Conservation (phyloP, 2,329 filamentous ascomycete species). For the Colletotrichum truncatum region DNA sequence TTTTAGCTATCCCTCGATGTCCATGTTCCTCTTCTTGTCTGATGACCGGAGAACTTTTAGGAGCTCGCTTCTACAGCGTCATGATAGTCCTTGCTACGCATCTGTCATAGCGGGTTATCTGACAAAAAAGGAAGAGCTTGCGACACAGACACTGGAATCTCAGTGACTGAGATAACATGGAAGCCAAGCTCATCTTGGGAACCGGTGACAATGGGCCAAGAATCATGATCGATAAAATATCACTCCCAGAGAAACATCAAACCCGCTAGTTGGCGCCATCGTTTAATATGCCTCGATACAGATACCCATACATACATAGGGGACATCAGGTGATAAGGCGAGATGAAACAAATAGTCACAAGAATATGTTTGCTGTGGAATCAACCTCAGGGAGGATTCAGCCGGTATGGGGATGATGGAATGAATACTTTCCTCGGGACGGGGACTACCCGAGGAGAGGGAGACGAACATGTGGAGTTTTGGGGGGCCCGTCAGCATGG, state of each 20-base stretch:
- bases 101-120: too few relatives aligned
- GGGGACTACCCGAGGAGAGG: conserved; percentile 6
- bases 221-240: neutral
- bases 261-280: neutral
- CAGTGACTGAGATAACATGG: too few relatives aligned
- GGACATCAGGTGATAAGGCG: neutral
- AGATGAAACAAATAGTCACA: neutral
- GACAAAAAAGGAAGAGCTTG: too few relatives aligned
- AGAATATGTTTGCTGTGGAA: neutral
- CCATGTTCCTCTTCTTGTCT: too few relatives aligned
- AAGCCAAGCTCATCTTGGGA: neutral
- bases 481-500: neutral
- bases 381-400: neutral
- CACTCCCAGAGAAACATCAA: neutral
- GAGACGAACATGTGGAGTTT: conserved; percentile 1
- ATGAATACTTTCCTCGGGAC: conserved; percentile 7
- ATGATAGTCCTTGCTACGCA: too few relatives aligned
- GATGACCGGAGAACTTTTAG: too few relatives aligned
- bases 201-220: neutral
- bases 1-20: too few relatives aligned
- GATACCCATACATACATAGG: neutral
- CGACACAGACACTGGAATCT: too few relatives aligned
- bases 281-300: neutral
- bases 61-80: too few relatives aligned
- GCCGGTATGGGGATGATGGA: neutral